Evolutionary conservation across 768 basidiomycete species (phyloP).

Genomic region (Lentinula raphanica): DNA sequence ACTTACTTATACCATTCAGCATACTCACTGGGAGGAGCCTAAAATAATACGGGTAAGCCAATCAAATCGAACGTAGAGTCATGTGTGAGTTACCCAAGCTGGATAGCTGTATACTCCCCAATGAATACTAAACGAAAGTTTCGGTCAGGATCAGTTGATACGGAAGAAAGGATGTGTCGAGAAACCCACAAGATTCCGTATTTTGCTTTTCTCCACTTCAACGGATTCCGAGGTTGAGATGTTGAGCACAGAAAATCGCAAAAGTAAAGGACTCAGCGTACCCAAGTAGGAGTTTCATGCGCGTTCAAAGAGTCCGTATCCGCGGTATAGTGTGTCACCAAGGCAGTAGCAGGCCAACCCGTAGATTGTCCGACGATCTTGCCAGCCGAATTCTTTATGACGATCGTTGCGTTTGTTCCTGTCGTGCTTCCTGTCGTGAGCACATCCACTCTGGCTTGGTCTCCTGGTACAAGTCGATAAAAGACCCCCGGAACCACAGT

Average conservation of each 20-base stretch:
- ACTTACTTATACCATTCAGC: constrained; percentile 56
- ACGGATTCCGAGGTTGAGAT: not conserved
- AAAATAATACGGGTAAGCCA: not conserved
- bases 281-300: constrained; percentile 55
- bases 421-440: constrained; percentile 31
- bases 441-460: constrained; percentile 47
- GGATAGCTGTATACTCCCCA: constrained; percentile 47
- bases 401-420: constrained; percentile 23
- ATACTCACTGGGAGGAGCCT: constrained; percentile 37
- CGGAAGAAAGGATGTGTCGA: not conserved
- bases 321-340: constrained; percentile 35
- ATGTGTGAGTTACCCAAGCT: constrained; percentile 33
- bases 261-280: constrained; percentile 16
- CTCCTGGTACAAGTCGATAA: constrained; percentile 42
- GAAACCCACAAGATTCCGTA: constrained; percentile 49
- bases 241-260: not conserved
- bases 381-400: constrained; percentile 31
- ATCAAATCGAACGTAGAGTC: not conserved
- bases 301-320: constrained; percentile 29
- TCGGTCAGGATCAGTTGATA: not conserved
- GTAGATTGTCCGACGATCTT: constrained; percentile 27
- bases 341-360: constrained; percentile 33
- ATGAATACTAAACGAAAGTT: constrained; percentile 33
- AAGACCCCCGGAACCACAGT: constrained; percentile 39
- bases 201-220: constrained; percentile 51